Percentiles rank a stretch among this genome's conserved stretches.
Evolutionary conservation across 1,284 basidiomycete species (phyloP).

Genomic region (Cutaneotrichosporon sp.): DNA sequence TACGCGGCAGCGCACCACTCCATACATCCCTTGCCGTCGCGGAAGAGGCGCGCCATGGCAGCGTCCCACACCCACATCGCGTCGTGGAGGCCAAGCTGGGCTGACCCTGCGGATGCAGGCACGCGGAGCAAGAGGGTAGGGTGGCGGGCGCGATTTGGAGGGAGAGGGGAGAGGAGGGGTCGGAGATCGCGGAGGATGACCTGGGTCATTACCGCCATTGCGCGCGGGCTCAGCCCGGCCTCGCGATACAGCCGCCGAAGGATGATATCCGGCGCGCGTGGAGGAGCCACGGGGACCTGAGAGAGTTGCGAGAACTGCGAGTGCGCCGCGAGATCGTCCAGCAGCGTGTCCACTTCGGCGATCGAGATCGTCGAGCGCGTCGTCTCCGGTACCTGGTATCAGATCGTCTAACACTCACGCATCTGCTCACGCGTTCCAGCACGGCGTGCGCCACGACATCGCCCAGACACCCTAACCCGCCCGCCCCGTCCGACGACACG

Average conservation of each 20-base stretch:
- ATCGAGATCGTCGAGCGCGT: conserved; percentile 35
- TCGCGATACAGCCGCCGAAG: conserved; percentile 29
- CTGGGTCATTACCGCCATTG: conserved; percentile 70
- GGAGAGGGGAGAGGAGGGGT: conserved; percentile 70
- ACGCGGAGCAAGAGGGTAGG: conserved; percentile 37
- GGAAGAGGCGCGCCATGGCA: conserved; percentile 63
- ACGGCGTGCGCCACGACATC: conserved; percentile 61
- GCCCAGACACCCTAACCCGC: conserved; percentile 68
- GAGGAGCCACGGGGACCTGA: conserved; percentile 18
- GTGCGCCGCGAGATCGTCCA: conserved; percentile 70
- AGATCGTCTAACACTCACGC: not conserved
- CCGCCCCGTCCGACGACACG: conserved; percentile 32
- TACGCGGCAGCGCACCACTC: conserved; percentile 63
- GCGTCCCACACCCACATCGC: conserved; percentile 74
- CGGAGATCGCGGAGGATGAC: conserved; percentile 81
- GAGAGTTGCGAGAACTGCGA: conserved; percentile 63
- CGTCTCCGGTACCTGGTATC: conserved; percentile 4
- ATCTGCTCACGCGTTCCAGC: conserved; percentile 3
- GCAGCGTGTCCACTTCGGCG: conserved; percentile 62
- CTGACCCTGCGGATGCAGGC: conserved; percentile 48
- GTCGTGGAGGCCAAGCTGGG: conserved; percentile 62
- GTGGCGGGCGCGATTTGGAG: conserved; percentile 39
- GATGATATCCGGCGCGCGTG: conserved; percentile 17
- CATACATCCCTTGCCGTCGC: conserved; percentile 59
- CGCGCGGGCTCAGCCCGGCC: conserved; percentile 58